A percentile compares a stretch with the other conserved stretches of the same genome.
phyloP scores from a whole-genome alignment of 139 green algal species.

The Dunaliella primolecta region DNA sequence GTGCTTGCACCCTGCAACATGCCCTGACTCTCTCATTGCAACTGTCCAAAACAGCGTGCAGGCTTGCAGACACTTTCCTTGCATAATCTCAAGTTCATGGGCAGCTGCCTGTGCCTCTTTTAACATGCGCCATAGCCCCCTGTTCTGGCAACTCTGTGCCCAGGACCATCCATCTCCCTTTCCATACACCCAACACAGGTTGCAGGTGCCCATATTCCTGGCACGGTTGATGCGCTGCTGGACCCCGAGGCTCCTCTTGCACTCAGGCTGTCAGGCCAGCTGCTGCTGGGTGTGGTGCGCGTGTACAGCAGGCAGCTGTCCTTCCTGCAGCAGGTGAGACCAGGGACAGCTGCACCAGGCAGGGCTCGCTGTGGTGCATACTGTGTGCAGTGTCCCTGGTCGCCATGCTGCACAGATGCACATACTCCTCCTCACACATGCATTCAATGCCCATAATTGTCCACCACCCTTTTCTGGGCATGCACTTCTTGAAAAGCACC shows the following conservation, averaged over 20 bases:
- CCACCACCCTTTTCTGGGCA: too few relatives aligned
- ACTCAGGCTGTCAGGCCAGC: slow-evolving; percentile 88
- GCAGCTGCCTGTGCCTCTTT: neutral
- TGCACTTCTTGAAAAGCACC: too few relatives aligned
- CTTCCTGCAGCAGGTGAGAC: slow-evolving; percentile 58
- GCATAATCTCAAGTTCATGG: neutral
- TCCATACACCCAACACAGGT: slow-evolving; percentile 29
- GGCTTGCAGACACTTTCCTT: neutral
- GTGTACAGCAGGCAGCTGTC: slow-evolving; percentile 87
- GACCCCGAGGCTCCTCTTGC: slow-evolving; percentile 89
- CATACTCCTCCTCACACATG: too few relatives aligned
- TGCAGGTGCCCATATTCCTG: slow-evolving; percentile 38
- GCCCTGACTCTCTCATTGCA: too few relatives aligned
- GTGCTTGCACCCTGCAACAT: too few relatives aligned
- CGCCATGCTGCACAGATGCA: too few relatives aligned
- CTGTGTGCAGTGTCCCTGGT: too few relatives aligned
- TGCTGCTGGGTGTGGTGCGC: slow-evolving; percentile 92
- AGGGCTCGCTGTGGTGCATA: too few relatives aligned
- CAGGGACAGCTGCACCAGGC: too few relatives aligned
- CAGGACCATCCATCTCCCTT: slow-evolving; percentile 35
- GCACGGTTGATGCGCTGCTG: slow-evolving; percentile 86
- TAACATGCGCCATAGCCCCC: too few relatives aligned
- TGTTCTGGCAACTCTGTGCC: too few relatives aligned
- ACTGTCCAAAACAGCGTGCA: neutral
- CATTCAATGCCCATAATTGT: too few relatives aligned